phyloP scores from a whole-genome alignment of 1,284 basidiomycete genomes.

The Puccinia polysora region DNA sequence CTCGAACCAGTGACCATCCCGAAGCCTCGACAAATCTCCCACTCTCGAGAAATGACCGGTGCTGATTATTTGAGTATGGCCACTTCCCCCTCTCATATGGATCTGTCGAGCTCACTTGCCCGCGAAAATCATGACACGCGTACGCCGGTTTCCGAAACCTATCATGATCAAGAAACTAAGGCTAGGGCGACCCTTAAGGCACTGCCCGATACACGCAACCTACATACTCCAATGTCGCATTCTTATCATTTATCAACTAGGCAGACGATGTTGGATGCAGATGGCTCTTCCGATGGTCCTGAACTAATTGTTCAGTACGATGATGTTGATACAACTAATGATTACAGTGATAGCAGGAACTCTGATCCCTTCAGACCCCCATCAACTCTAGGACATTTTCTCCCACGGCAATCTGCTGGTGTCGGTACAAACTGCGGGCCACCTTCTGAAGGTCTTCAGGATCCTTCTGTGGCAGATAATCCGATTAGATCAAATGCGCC shows the following conservation, averaged over 20 bases:
- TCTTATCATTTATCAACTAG: background rate
- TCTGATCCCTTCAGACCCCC: slow-evolving; percentile 11
- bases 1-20: background rate
- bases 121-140: background rate
- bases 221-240: background rate
- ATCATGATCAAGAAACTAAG: background rate
- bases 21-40: background rate
- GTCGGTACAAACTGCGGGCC: background rate
- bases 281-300: background rate
- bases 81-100: background rate
- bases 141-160: background rate
- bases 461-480: too few species aligned
- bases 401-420: background rate
- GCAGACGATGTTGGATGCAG: background rate
- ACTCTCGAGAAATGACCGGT: background rate
- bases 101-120: background rate
- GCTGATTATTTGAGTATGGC: slow-evolving; percentile 8
- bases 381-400: background rate
- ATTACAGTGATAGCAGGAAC: slow-evolving; percentile 25
- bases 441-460: background rate
- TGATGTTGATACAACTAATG: slow-evolving; percentile 33
- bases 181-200: background rate
- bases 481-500: too few species aligned
- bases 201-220: too few species aligned
- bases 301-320: slow-evolving; percentile 33